Percentiles rank a stretch among this genome's conserved stretches.
These are phyloP conservation scores for Arabis hirsuta DNA, from an alignment of 345 rosid species.

Conservation along the genomic window DNA sequence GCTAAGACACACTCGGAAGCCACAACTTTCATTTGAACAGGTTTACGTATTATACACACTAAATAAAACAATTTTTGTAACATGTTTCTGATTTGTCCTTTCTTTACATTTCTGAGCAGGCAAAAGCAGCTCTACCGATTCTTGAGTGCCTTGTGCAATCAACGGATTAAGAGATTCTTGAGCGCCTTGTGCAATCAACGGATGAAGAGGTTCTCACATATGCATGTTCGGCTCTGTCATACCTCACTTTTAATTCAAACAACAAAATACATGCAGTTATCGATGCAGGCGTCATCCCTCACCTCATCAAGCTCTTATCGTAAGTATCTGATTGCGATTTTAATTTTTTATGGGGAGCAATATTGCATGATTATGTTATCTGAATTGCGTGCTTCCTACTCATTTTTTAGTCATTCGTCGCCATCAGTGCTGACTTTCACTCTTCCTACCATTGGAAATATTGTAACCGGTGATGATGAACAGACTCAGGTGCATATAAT, in stretches of 20 bases:
- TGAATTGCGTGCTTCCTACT: constrained; percentile 24
- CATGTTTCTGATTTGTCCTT: constrained; percentile 28
- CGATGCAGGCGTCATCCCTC: constrained; percentile 68
- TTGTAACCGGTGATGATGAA: constrained; percentile 79
- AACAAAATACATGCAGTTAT: constrained; percentile 80
- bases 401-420: constrained; percentile 56
- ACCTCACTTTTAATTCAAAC: constrained; percentile 68
- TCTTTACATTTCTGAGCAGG: constrained; percentile 48
- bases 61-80: constrained; percentile 1
- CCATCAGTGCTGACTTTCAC: constrained; percentile 57
- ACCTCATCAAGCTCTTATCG: constrained; percentile 69
- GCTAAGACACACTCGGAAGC: constrained; percentile 31
- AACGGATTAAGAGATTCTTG: constrained; percentile 45
- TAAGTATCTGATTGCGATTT: constrained; percentile 47
- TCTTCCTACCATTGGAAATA: constrained; percentile 82
- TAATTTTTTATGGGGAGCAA: neutral
- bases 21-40: constrained; percentile 68
- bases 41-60: constrained; percentile 38
- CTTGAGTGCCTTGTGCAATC: too few species aligned
- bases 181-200: constrained; percentile 63
- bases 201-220: constrained; percentile 87
- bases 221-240: constrained; percentile 86
- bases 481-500: constrained; percentile 71
- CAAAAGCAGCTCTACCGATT: constrained; percentile 66
- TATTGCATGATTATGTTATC: constrained; percentile 4